Evolutionary conservation across 2,329 filamentous ascomycete species (phyloP).

Genomic region (Cercospora zeina): DNA sequence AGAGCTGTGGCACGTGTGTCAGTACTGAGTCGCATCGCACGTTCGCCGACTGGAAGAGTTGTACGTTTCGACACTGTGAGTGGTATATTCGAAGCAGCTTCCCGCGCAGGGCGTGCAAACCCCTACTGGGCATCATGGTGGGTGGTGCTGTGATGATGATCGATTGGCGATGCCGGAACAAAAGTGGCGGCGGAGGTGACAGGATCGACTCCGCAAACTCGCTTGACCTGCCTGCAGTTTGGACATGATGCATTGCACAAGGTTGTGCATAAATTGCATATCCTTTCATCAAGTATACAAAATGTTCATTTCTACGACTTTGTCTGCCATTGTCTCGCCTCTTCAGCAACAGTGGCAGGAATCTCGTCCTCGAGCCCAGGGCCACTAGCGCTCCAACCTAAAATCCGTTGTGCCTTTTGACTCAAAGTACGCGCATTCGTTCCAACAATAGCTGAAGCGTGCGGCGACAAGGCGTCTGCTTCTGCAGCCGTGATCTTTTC

Average conservation of each 20-base stretch:
- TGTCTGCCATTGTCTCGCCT: not conserved
- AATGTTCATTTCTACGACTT: not conserved
- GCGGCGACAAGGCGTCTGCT: not conserved
- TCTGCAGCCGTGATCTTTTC: not conserved
- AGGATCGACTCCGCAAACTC: not conserved
- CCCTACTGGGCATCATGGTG: slow-evolving; percentile 52
- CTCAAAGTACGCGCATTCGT: not conserved
- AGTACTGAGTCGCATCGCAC: slow-evolving; percentile 2
- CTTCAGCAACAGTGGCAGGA: not conserved
- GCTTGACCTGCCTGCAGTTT: not conserved
- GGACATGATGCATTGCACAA: not conserved
- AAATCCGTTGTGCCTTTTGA: not conserved
- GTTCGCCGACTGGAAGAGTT: not conserved
- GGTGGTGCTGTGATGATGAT: slow-evolving; percentile 12
- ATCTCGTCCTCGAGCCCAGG: not conserved
- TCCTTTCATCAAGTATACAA: not conserved
- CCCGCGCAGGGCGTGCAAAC: slow-evolving; percentile 43
- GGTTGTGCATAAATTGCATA: not conserved
- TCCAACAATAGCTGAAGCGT: not conserved
- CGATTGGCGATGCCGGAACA: not conserved
- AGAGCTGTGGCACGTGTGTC: slow-evolving; percentile 30
- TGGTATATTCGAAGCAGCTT: slow-evolving; percentile 31
- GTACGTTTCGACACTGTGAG: slow-evolving; percentile 37
- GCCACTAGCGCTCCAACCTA: not conserved
- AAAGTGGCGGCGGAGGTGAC: not conserved